Conservation (phyloP, 805 yeast species). For the Henningerozyma blattae region DNA sequence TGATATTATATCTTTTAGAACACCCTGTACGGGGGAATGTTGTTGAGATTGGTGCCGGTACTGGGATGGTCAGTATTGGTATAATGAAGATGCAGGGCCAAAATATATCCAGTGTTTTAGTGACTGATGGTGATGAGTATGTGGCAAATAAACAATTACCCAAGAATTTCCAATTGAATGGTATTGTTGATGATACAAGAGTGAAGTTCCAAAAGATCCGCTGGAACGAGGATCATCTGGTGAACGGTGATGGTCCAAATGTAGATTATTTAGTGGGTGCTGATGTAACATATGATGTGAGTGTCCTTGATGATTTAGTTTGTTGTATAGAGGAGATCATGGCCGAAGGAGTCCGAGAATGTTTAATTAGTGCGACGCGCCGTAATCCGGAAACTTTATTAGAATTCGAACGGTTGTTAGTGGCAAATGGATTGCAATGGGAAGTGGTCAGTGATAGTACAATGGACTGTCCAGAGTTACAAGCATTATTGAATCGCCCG, state of each 20-base stretch:
- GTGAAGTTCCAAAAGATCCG: slow-evolving; percentile 33
- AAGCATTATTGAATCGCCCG: slow-evolving; percentile 4
- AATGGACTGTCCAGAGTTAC: slow-evolving; percentile 1
- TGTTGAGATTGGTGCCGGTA: slow-evolving; percentile 80
- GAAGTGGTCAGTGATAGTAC: slow-evolving; percentile 13
- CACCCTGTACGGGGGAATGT: slow-evolving; percentile 23
- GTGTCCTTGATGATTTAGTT: slow-evolving; percentile 44
- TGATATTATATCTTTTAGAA: slow-evolving; percentile 34
- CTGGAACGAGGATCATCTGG: slow-evolving; percentile 44
- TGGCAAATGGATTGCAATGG: no score
- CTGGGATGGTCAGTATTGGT: slow-evolving; percentile 49
- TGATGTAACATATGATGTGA: slow-evolving; percentile 76
- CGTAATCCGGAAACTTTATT: slow-evolving; percentile 45
- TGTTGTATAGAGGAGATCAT: slow-evolving; percentile 28
- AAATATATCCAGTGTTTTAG: slow-evolving; percentile 6
- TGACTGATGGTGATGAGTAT: slow-evolving; percentile 24
- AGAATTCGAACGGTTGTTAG: slow-evolving; percentile 30
- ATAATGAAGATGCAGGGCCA: slow-evolving; percentile 6
- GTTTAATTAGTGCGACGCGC: slow-evolving; percentile 59
- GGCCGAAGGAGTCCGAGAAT: slow-evolving; percentile 4
- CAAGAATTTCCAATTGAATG: slow-evolving; percentile 36
- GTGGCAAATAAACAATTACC: slow-evolving; percentile 13
- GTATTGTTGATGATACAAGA: slow-evolving; percentile 8
- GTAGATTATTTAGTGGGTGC: slow-evolving; percentile 61
- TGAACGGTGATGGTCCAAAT: no score